Evolutionary conservation across 83 land plant genomes (phyloP).

Genomic region (Isoetes engelmannii): DNA sequence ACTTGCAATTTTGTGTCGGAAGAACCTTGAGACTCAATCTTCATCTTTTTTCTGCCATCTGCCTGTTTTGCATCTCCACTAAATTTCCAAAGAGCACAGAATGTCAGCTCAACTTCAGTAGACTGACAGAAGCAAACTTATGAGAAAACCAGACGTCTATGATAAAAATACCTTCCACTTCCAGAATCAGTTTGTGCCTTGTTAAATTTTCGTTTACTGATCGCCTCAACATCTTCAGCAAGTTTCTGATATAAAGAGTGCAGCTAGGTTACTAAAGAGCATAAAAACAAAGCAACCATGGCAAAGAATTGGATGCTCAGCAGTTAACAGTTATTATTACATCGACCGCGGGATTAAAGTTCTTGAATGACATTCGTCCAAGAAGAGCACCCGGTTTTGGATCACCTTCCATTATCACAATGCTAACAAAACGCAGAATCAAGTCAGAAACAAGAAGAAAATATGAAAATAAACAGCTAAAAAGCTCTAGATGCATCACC

Average conservation of each 20-base stretch:
- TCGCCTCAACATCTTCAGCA: conserved; percentile 8
- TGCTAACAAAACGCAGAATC: conserved; percentile 24
- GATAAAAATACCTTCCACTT: too few relatives aligned
- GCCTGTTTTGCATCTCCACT: too few relatives aligned
- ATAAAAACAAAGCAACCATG: background rate
- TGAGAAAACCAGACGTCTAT: too few relatives aligned
- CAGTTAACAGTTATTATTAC: conserved; percentile 19
- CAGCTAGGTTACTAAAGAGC: background rate
- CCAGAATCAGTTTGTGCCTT: too few relatives aligned
- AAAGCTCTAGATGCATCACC: background rate
- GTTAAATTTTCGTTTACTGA: background rate
- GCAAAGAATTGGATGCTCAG: background rate
- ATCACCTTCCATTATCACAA: conserved; percentile 73
- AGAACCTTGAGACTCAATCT: too few relatives aligned
- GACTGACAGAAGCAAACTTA: too few relatives aligned
- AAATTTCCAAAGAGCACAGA: too few relatives aligned
- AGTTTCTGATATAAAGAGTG: background rate
- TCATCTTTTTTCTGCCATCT: too few relatives aligned
- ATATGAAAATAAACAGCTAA: background rate
- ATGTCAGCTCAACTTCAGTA: too few relatives aligned
- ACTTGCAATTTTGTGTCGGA: too few relatives aligned
- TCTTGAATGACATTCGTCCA: conserved; percentile 79
- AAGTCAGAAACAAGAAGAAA: background rate
- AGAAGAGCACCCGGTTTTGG: conserved; percentile 54
- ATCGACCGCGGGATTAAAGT: conserved; percentile 69